Base-by-base conservation (phyloP, 164 flowering plant species). In the Aristolochia californica region DNA sequence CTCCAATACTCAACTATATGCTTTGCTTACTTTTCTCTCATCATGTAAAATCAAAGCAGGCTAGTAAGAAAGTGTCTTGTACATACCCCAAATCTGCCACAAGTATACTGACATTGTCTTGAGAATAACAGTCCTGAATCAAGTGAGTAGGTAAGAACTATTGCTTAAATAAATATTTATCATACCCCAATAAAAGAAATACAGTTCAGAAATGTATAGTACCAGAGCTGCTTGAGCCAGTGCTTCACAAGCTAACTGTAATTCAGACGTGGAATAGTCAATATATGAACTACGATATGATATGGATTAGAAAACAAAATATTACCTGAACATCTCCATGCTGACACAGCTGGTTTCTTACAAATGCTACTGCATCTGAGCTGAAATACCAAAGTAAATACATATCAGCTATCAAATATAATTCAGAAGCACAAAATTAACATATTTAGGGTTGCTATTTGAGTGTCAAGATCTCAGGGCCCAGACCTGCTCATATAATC, bases 81-180 rank as follows among this genome's bases (percentile, higher is more conserved):
- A 60, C 81, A 45, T 83, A 89, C 99, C 99, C 96, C 52, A 93
- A 76, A 74, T 93, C 97, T 14, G 95, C 95, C 61, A 89, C 75
- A 45, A 87, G 70, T 61, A 93, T 84, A 79, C 90, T 93, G 57
- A 89, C 58, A 71, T 93, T 93, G 62, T 93, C 99, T 71, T 89
- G 90, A 9, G 99, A 77, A 20, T 73, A 57, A 15, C 68, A 82
- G 59, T 93, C 85, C 99, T 93, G 87, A 56, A 34, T 63, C 0
- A 70, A 21, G 54, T 48, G 45, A 72, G 59, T 43, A 43, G 4
- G 15, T 63, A 17, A 56, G 55, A 13, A 55, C 14, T 20, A 2
- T 24, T 12, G 9, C 20, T 23, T 10, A 22, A 22, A 1, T 50
- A 14, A 21, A 23, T 26, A 23, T 11, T 16, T 9, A 10, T 15